Base-by-base conservation (phyloP, 176 grass and related monocot genomes). In the Dactylis glomerata region DNA sequence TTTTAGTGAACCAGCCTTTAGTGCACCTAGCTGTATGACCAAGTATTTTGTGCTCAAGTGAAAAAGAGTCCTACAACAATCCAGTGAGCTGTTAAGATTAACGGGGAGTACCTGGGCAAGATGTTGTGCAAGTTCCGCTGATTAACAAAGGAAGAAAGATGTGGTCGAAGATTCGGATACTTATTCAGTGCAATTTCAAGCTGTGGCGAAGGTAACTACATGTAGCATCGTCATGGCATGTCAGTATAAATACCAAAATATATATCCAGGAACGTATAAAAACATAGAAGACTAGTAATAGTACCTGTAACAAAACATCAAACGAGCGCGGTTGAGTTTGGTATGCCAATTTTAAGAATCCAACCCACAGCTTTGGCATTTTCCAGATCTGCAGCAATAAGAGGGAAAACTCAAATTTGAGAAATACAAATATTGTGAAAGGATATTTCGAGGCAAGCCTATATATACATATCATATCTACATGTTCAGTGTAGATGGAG, bases 321-420 rank as follows among this genome's bases (percentile, higher is more conserved):
- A 99, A 96, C 47, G 97, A 99, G 68, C 65, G 93, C 54, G 97
- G 97, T 31, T 96, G 93, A 38, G 93, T 99, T 65, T 99, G 97
- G 59, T 82, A 92, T 70, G 87, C 90, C 86, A 91, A 86, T 87
- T 99, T 99, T 75, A 99, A 86, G 87, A 99, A 99, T 27, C 97
- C 97, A 83, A 86, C 86, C 92, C 94, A 99, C 24, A 99, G 89
- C 79, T 99, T 96, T 46, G 93, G 93, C 93, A 92, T 92, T 90
- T 86, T 96, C 97, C 97, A 99, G 88, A 99, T 94, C 97, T 99
- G 85, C 79, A 76, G 74, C 42, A 92, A 79, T 41, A 68, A 10
- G 51, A 58, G 23, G 15, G 50, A 10, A 73, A 85, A 78, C 20
- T 17, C 13, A 82, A 46, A 32, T 26, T 86, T 76, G 58, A 45